Percentiles rank a stretch among this genome's conserved stretches.
phyloP scores from a whole-genome alignment of 306 rosid species.

The Sicyos edulis region DNA sequence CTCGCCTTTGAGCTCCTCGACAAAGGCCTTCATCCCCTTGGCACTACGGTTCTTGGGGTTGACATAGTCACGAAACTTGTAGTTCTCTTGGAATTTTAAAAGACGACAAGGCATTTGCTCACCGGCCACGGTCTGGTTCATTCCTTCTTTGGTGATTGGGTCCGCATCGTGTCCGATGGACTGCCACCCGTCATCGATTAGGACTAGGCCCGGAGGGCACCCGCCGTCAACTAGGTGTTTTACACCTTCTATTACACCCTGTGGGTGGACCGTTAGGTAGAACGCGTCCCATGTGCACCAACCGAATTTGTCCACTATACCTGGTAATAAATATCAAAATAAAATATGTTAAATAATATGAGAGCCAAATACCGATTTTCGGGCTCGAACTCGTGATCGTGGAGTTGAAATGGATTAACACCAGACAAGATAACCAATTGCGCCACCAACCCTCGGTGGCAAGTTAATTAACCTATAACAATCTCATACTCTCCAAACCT shows the following conservation, averaged over 20 bases:
- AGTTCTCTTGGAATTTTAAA: slow-evolving; percentile 57
- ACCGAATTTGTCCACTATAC: slow-evolving; percentile 75
- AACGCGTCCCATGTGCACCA: slow-evolving; percentile 99
- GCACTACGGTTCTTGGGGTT: slow-evolving; percentile 13
- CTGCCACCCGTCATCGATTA: slow-evolving; percentile 93
- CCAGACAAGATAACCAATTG: no score
- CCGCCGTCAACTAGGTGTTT: slow-evolving; percentile 58
- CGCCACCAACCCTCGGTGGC: no score
- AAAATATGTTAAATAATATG: no score
- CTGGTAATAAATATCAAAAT: background rate
- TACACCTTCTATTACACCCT: slow-evolving; percentile 60
- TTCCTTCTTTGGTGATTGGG: slow-evolving; percentile 54
- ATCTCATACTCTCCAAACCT: no score
- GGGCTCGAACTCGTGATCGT: no score
- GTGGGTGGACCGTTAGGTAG: slow-evolving; percentile 76
- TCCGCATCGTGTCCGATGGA: slow-evolving; percentile 63
- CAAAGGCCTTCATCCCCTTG: slow-evolving; percentile 64
- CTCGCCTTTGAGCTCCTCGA: slow-evolving; percentile 58
- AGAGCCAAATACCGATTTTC: no score
- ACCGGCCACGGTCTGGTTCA: slow-evolving; percentile 60
- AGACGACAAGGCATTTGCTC: slow-evolving; percentile 96
- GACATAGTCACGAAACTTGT: slow-evolving; percentile 57
- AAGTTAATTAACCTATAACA: no score
- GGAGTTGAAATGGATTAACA: no score
- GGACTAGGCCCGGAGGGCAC: slow-evolving; percentile 77